A percentile compares a stretch with the other conserved stretches of the same genome.
Conservation (phyloP, 371 early-diverging fungal species). For the Mucor plumbeus region DNA sequence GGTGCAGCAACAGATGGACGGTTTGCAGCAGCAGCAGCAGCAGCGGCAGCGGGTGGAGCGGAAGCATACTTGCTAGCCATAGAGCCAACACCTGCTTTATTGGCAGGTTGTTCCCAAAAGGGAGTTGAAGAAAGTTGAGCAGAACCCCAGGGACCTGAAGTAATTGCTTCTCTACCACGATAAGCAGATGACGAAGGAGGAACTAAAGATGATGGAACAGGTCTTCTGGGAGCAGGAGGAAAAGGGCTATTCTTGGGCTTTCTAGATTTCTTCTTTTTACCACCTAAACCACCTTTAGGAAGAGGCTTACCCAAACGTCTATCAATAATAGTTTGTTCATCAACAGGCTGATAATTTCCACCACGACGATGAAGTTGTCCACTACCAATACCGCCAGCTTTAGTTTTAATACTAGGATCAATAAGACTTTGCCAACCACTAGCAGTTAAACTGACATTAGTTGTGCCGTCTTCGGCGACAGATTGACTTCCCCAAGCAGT, state of each 20-base stretch:
- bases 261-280: constrained; percentile 23
- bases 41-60: background rate
- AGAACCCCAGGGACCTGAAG: constrained; percentile 37
- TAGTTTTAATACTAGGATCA: constrained; percentile 47
- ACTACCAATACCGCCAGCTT: constrained; percentile 44
- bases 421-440: constrained; percentile 47
- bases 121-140: constrained; percentile 34
- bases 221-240: constrained; percentile 13
- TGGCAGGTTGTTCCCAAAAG: constrained; percentile 41
- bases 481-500: constrained; percentile 16
- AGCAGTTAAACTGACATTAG: constrained; percentile 32
- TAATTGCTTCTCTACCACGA: constrained; percentile 9
- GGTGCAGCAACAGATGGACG: background rate
- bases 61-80: constrained; percentile 24
- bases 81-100: constrained; percentile 17
- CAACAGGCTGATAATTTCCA: constrained; percentile 50
- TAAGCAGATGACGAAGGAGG: constrained; percentile 21
- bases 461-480: constrained; percentile 16
- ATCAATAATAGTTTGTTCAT: constrained; percentile 45
- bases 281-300: constrained; percentile 26
- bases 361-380: constrained; percentile 56
- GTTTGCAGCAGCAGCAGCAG: background rate
- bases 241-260: constrained; percentile 11
- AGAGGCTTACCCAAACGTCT: constrained; percentile 44
- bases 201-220: background rate